Percentiles rank a stretch among this genome's conserved stretches.
Conservation (phyloP, 2,329 filamentous ascomycete species). For the Colletotrichum echinochloae region DNA sequence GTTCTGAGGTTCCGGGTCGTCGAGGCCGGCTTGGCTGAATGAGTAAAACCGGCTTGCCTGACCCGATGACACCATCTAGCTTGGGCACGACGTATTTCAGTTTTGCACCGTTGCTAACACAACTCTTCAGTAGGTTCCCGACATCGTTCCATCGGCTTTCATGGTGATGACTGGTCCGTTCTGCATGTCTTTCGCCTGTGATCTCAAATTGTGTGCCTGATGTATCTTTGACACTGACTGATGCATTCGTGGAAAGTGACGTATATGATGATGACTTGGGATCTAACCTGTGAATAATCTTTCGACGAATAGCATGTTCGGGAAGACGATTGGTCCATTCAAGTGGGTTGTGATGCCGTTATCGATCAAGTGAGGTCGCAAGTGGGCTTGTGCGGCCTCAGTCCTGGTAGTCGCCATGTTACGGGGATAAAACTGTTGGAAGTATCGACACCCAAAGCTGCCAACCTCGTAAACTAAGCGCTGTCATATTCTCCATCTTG, state of each 20-base stretch:
- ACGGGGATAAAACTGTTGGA: neutral
- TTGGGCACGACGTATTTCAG: neutral
- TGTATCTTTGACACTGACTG: neutral
- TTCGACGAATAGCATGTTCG: neutral
- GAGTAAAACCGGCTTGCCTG: slow-evolving; percentile 78
- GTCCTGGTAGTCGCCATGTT: neutral
- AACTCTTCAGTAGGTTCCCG: neutral
- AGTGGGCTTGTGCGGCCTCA: neutral
- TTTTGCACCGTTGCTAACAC: slow-evolving; percentile 10
- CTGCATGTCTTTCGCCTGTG: no score
- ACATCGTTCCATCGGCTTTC: no score
- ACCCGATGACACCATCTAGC: neutral
- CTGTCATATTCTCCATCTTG: neutral
- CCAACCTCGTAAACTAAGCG: no score
- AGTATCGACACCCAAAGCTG: neutral
- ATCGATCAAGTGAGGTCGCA: neutral
- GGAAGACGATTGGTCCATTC: no score
- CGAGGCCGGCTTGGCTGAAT: slow-evolving; percentile 71
- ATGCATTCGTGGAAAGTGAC: neutral
- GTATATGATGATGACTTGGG: neutral
- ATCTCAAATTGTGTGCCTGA: neutral
- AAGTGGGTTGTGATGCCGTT: neutral
- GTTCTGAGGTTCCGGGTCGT: slow-evolving; percentile 57
- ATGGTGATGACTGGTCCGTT: no score
- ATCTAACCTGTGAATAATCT: neutral